Conservation (phyloP, 306 rosid species). For the Mimosa pudica region DNA sequence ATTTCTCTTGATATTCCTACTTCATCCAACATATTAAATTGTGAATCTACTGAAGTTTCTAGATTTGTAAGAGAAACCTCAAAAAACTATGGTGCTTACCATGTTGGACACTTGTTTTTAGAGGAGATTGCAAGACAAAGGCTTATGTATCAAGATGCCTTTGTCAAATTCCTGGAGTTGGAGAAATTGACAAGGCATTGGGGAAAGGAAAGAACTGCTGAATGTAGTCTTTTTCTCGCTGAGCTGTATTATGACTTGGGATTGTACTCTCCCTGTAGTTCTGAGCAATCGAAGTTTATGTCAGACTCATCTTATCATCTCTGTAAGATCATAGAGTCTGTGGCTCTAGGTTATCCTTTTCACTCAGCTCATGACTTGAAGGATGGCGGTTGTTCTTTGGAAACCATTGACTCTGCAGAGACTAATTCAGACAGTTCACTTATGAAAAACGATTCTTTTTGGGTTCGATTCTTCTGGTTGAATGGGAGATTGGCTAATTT, state of each 20-base stretch:
- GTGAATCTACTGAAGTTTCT: slow-evolving; percentile 60
- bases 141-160: slow-evolving; percentile 61
- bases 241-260: slow-evolving; percentile 86
- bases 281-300: slow-evolving; percentile 67
- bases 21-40: slow-evolving; percentile 54
- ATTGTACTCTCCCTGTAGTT: slow-evolving; percentile 59
- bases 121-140: slow-evolving; percentile 71
- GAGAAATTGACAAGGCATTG: slow-evolving; percentile 89
- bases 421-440: slow-evolving; percentile 47
- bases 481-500: slow-evolving; percentile 83
- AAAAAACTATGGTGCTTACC: slow-evolving; percentile 84
- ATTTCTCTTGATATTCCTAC: slow-evolving; percentile 40
- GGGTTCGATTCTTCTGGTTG: slow-evolving; percentile 92
- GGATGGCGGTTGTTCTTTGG: slow-evolving; percentile 42
- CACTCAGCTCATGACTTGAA: slow-evolving; percentile 44
- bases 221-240: slow-evolving; percentile 81
- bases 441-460: slow-evolving; percentile 58
- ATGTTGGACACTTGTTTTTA: slow-evolving; percentile 78
- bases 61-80: slow-evolving; percentile 64
- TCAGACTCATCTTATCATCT: slow-evolving; percentile 87
- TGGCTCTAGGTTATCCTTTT: slow-evolving; percentile 74
- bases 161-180: slow-evolving; percentile 81
- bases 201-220: slow-evolving; percentile 87
- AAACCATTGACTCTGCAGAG: slow-evolving; percentile 36
- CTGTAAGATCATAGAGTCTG: slow-evolving; percentile 88